Evolutionary conservation across 2,329 filamentous ascomycete genomes (phyloP), one percentile per base, ranked within the genome.

Genomic region (Setomelanomma holmii): DNA sequence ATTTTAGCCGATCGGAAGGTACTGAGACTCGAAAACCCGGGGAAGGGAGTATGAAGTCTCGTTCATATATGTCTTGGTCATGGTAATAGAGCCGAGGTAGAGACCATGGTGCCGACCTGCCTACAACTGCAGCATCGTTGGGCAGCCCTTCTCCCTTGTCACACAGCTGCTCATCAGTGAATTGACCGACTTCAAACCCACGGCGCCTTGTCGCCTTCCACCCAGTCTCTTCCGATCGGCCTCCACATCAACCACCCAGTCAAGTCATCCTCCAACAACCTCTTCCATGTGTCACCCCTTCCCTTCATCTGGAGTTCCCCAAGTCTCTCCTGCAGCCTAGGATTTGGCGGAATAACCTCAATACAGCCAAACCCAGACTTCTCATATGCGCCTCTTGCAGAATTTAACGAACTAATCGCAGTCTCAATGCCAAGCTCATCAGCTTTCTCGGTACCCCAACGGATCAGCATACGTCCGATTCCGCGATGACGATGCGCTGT

Each of bases 361-460:
- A 67, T 61, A 35, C 21, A 19, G 2, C 61, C 61, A 21, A 67
- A 24, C 8, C 63, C 63, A 41, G 49, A 59, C 41, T 51, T 61
- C 34, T 61, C 61, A 34, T 67, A 67, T n/a, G 58, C 60, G 0
- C 54, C 58, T n/a, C 44, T 30, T 3, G 63, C 63, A 17, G 54
- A 61, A 2, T 39, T 38, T 14, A 65, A 38, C 10, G 61, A 63
- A 34, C 53, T 59, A 4, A 65, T 44, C 1, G 61, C 61, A 12
- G 56, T 63, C 24, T 64, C 61, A 17, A 67, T 55, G 2, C 56
- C 69, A 22, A 74, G 54, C n/a, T 66, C 64, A 44, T 75, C 72
- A 1, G 52, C 75, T n/a, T 75, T 67, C 1, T 66, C 60, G 3
- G 64, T 72, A 5, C 76, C 75, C 67, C 73, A 77, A 17, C 69